Evolutionary conservation across 345 rosid genomes (phyloP).

Genomic region (Acer yangbiense): DNA sequence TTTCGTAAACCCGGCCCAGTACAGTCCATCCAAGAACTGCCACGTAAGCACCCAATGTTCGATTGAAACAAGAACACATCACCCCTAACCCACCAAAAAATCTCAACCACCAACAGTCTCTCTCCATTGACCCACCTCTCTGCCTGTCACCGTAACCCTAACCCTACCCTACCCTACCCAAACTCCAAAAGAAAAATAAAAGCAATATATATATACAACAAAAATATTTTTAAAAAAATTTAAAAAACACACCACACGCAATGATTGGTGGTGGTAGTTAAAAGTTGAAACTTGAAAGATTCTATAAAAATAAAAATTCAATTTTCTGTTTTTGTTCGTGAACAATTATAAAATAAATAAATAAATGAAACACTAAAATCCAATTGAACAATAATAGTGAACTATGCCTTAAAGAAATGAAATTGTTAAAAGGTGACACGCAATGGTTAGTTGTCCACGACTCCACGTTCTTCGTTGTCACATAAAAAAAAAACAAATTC

Average conservation of each 20-base stretch:
- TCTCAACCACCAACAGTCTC: too few relatives aligned
- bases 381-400: background rate
- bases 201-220: too few relatives aligned
- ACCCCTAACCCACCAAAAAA: background rate
- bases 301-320: background rate
- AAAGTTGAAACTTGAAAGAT: too few relatives aligned
- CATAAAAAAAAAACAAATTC: too few relatives aligned
- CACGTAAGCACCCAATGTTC: background rate
- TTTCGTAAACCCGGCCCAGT: background rate
- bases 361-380: background rate
- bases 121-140: background rate
- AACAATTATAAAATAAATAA: background rate
- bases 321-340: background rate
- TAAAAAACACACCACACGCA: background rate
- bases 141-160: background rate
- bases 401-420: background rate
- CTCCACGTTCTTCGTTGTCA: conserved; percentile 2
- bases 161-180: background rate
- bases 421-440: conserved; percentile 13
- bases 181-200: too few relatives aligned
- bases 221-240: too few relatives aligned
- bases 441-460: background rate
- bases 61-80: background rate
- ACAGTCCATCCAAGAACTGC: background rate
- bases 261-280: background rate